Conservation (phyloP, 2,329 filamentous ascomycete species). For the Hypoxylon sp. region DNA sequence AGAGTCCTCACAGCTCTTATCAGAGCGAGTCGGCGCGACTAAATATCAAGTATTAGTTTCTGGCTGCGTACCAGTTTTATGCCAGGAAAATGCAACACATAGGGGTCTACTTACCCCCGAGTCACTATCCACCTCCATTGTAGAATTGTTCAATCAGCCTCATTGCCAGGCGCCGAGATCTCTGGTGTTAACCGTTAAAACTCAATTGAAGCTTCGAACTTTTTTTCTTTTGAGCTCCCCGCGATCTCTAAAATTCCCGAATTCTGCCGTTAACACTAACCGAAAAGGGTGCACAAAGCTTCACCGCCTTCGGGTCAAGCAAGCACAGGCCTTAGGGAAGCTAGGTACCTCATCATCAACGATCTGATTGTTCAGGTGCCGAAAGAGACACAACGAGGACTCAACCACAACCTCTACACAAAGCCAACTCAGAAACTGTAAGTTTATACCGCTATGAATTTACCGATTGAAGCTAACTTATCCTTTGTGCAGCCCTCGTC, state of each 20-base stretch:
- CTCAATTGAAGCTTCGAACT: slow-evolving; percentile 37
- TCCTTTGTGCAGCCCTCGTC: slow-evolving; percentile 31
- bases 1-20: slow-evolving; percentile 69
- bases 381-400: no score
- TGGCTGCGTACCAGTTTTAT: slow-evolving; percentile 10
- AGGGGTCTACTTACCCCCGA: slow-evolving; percentile 20
- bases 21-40: slow-evolving; percentile 58
- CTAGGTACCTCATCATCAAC: slow-evolving; percentile 24
- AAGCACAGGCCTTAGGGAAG: background rate
- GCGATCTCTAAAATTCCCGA: slow-evolving; percentile 38
- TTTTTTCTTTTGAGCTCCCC: slow-evolving; percentile 48
- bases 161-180: slow-evolving; percentile 42
- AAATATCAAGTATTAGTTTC: slow-evolving; percentile 29
- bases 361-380: slow-evolving; percentile 34
- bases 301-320: slow-evolving; percentile 45
- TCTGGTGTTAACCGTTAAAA: slow-evolving; percentile 15
- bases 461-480: slow-evolving; percentile 44
- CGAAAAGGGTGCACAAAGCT: slow-evolving; percentile 24
- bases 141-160: slow-evolving; percentile 35
- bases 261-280: slow-evolving; percentile 48
- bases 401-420: slow-evolving; percentile 20
- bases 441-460: slow-evolving; percentile 11
- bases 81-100: background rate
- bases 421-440: slow-evolving; percentile 37
- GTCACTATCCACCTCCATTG: slow-evolving; percentile 51